A percentile compares a stretch with the other conserved stretches of the same genome.
Evolutionary conservation across 2,329 filamentous ascomycete species (phyloP).

Genomic region (Hypomyces rosellus): DNA sequence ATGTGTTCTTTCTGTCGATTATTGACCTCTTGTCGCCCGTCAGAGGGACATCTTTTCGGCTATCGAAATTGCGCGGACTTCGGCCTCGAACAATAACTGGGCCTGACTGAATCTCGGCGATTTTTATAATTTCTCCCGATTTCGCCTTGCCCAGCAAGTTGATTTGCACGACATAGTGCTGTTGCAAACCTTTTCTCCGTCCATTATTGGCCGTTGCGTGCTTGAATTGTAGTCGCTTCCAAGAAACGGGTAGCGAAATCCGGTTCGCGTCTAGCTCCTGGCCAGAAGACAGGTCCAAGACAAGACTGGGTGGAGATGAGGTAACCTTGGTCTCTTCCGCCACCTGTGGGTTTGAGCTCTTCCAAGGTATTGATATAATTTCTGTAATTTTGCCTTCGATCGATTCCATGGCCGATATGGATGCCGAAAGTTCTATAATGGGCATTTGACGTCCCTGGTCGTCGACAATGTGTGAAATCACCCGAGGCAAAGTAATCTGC

Average conservation of each 20-base stretch:
- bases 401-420: slow-evolving; percentile 80
- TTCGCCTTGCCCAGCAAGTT: slow-evolving; percentile 73
- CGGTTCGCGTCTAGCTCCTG: slow-evolving; percentile 72
- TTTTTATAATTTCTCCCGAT: slow-evolving; percentile 58
- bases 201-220: slow-evolving; percentile 97
- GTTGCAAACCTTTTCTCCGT: slow-evolving; percentile 84
- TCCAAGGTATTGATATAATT: slow-evolving; percentile 96
- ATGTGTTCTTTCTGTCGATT: slow-evolving; percentile 38
- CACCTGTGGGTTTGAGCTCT: slow-evolving; percentile 59
- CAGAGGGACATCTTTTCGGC: slow-evolving; percentile 76
- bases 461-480: slow-evolving; percentile 59
- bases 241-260: slow-evolving; percentile 76
- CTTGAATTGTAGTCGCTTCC: slow-evolving; percentile 93
- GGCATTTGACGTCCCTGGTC: slow-evolving; percentile 75
- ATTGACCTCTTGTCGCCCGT: slow-evolving; percentile 43
- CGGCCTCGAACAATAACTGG: slow-evolving; percentile 93
- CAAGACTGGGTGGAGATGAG: slow-evolving; percentile 46
- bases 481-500: slow-evolving; percentile 69
- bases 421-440: slow-evolving; percentile 70
- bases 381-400: slow-evolving; percentile 89
- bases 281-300: slow-evolving; percentile 49
- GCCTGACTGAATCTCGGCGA: slow-evolving; percentile 82
- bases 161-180: slow-evolving; percentile 87
- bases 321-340: slow-evolving; percentile 44
- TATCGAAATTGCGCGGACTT: slow-evolving; percentile 91